phyloP scores from a whole-genome alignment of 768 basidiomycete genomes.

The Ramaria sp. region DNA sequence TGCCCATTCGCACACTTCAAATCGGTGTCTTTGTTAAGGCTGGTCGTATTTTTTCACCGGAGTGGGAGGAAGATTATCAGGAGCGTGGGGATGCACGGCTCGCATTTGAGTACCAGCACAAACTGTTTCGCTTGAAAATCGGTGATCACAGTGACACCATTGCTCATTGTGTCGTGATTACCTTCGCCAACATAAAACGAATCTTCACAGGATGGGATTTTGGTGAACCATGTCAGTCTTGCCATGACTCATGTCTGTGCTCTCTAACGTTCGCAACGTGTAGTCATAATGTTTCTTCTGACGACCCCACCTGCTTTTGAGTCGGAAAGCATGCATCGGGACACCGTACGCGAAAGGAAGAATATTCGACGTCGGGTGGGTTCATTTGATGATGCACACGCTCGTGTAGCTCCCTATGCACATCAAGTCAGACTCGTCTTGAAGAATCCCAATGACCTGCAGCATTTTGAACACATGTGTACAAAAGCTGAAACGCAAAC shows the following conservation, averaged over 20 bases:
- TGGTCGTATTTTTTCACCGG: constrained; percentile 43
- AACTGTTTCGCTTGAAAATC: constrained; percentile 56
- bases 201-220: constrained; percentile 51
- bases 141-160: constrained; percentile 43
- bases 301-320: constrained; percentile 56
- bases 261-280: background rate
- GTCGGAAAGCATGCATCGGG: constrained; percentile 43
- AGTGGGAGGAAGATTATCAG: constrained; percentile 50
- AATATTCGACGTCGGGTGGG: constrained; percentile 50
- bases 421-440: constrained; percentile 59
- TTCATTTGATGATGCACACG: constrained; percentile 47
- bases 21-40: constrained; percentile 48
- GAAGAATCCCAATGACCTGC: constrained; percentile 35
- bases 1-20: constrained; percentile 54
- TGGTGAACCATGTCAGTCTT: constrained; percentile 48
- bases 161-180: constrained; percentile 41
- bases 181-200: constrained; percentile 45
- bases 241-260: background rate
- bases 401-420: constrained; percentile 53
- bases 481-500: constrained; percentile 28
- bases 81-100: constrained; percentile 36
- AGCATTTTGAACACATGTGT: constrained; percentile 45
- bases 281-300: constrained; percentile 62
- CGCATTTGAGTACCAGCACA: constrained; percentile 58
- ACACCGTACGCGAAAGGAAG: constrained; percentile 30